Conservation (phyloP, 148 eudicot species). For the Simmondsia chinensis region DNA sequence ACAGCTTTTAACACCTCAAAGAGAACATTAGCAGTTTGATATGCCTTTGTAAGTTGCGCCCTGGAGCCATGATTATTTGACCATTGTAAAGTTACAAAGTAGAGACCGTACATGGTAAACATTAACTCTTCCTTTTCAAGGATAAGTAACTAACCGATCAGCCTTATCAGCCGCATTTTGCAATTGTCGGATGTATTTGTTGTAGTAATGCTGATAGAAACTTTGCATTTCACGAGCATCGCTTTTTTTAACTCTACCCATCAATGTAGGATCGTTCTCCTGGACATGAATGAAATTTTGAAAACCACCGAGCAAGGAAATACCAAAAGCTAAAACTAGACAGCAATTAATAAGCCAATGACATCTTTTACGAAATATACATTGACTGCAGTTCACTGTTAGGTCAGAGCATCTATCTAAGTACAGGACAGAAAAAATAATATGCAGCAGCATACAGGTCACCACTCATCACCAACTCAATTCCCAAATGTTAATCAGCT, state of each 20-base stretch:
- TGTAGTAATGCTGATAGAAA: conserved; percentile 97
- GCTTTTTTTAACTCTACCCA: conserved; percentile 93
- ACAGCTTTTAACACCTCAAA: conserved; percentile 98
- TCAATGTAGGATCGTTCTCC: conserved; percentile 97
- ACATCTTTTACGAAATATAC: too few relatives aligned
- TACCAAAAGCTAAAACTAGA: neutral
- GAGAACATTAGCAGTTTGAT: conserved; percentile 99
- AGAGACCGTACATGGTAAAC: neutral
- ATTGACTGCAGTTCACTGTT: too few relatives aligned
- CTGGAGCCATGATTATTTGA: conserved; percentile 29
- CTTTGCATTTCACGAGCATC: conserved; percentile 99
- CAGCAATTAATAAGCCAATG: too few relatives aligned
- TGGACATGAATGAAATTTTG: conserved; percentile 14
- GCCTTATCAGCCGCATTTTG: conserved; percentile 99
- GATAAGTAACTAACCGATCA: conserved; percentile 66
- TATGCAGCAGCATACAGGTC: too few relatives aligned
- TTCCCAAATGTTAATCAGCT: too few relatives aligned
- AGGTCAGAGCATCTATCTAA: too few relatives aligned
- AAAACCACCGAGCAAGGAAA: neutral
- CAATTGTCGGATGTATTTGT: conserved; percentile 91
- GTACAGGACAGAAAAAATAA: too few relatives aligned
- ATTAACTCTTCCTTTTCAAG: neutral
- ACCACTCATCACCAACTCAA: too few relatives aligned
- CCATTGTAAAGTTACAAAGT: neutral
- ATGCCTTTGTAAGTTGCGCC: conserved; percentile 97